A percentile compares a stretch with the other conserved stretches of the same genome.
phyloP scores from a whole-genome alignment of 192 early-diverging fungal species.

The Allomyces javanicus region DNA sequence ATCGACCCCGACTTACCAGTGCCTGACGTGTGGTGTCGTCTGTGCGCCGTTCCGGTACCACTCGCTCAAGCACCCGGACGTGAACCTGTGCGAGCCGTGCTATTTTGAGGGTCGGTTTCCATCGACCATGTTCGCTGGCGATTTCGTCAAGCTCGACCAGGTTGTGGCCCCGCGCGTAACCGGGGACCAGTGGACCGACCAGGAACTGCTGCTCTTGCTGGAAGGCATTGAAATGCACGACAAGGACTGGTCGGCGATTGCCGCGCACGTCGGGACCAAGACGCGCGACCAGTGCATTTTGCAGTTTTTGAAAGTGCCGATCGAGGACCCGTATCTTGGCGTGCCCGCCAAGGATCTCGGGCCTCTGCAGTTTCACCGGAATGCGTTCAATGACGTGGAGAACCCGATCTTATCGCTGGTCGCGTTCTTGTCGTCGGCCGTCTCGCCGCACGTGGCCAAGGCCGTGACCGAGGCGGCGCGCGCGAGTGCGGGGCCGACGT shows the following conservation, averaged over 20 bases:
- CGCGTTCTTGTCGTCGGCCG: slow-evolving; percentile 66
- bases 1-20: slow-evolving; percentile 21
- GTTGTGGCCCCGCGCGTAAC: background rate
- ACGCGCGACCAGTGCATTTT: slow-evolving; percentile 79
- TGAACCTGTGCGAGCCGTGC: slow-evolving; percentile 63
- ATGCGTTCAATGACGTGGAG: slow-evolving; percentile 59
- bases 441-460: slow-evolving; percentile 68
- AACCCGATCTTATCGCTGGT: slow-evolving; percentile 85
- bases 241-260: slow-evolving; percentile 80
- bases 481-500: too few relatives aligned
- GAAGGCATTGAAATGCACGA: slow-evolving; percentile 89
- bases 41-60: slow-evolving; percentile 67
- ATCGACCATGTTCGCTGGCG: slow-evolving; percentile 51
- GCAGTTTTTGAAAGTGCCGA: slow-evolving; percentile 72
- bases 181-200: slow-evolving; percentile 50
- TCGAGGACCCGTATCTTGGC: slow-evolving; percentile 57
- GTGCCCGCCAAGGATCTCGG: slow-evolving; percentile 22
- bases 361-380: slow-evolving; percentile 42
- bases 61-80: slow-evolving; percentile 39
- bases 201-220: slow-evolving; percentile 67
- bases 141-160: slow-evolving; percentile 68
- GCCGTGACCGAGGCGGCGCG: slow-evolving; percentile 53
- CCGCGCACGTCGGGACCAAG: slow-evolving; percentile 79
- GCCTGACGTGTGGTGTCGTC: slow-evolving; percentile 66
- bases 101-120: slow-evolving; percentile 88